Evolutionary conservation across 2,329 filamentous ascomycete genomes (phyloP), one percentile per base, ranked within the genome.

Genomic region (Stagonosporopsis rhizophila): DNA sequence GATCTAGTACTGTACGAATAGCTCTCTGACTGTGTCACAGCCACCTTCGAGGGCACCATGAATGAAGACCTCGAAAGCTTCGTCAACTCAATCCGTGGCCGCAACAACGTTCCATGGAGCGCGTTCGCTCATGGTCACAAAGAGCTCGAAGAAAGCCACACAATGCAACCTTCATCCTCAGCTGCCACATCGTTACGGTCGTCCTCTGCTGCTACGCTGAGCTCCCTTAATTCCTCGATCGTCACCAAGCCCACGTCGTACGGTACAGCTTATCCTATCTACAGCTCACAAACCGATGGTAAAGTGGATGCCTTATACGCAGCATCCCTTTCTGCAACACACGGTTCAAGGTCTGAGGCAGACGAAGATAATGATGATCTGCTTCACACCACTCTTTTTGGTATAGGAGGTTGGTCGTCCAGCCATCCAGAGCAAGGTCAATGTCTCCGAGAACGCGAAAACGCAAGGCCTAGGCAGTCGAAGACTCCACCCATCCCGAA

Each of bases 191-290:
- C 65, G 2, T 0, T 53, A 8, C 57, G 52, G 15, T 60, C 59
- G 2, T 55, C 58, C 2, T 59, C 56, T 8, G 56, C 54, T 1
- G 53, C 57, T 9, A 54, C 66, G 1, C 67, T 65, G 39, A 66
- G 57, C 48, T 61, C 60, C 3, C 57, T 45, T 32, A 58, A 65
- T 32, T 55, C 59, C 7, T 69, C 69, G 3, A 61, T 53, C 38
- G 28, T 46, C n/a, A 72, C 69, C 12, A 68, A 67, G 45, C 67
- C 66, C n/a, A 73, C 70, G 3, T 70, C 68, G n/a, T 49, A 56
- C n/a, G 61, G 65, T 11, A 70, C 66, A 45, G 56, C 41, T 44
- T 67, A 70, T 27, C 56, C 52, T 22, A 28, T 52, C 6, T 27
- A 55, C 23, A 46, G 42, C 2, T 37, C 60, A 2, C 19, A 60